Percentiles rank a stretch among this genome's conserved stretches.
These are phyloP conservation scores for Cicer chorassanicum DNA, from an alignment of 306 rosid genomes.

Conservation along the genomic window DNA sequence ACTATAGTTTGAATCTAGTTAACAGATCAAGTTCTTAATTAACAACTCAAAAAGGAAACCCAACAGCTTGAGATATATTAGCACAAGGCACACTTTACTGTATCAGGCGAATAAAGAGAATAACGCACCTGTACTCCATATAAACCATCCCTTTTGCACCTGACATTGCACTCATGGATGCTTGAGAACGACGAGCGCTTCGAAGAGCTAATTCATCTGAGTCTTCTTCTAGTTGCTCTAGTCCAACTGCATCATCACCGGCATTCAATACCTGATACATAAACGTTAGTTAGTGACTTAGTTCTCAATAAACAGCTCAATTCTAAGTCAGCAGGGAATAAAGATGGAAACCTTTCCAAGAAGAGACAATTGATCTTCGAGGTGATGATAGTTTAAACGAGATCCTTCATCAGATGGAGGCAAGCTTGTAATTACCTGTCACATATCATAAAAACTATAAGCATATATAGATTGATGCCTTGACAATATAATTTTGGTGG, in stretches of 20 bases:
- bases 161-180: constrained; percentile 93
- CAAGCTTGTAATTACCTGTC: constrained; percentile 94
- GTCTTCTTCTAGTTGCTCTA: constrained; percentile 92
- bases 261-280: constrained; percentile 78
- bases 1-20: constrained; percentile 6
- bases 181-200: constrained; percentile 68
- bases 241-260: constrained; percentile 86
- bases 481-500: constrained; percentile 26
- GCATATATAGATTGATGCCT: constrained; percentile 34
- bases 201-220: constrained; percentile 82
- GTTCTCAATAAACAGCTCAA: constrained; percentile 26
- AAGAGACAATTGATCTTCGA: constrained; percentile 84
- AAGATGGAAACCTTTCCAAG: constrained; percentile 73
- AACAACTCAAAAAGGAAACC: constrained; percentile 19
- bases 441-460: constrained; percentile 26
- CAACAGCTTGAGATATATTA: constrained; percentile 28
- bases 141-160: constrained; percentile 93
- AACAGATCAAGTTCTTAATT: constrained; percentile 22
- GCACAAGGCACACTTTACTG: neutral
- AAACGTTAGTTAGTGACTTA: constrained; percentile 43
- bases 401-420: constrained; percentile 86
- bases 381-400: constrained; percentile 71
- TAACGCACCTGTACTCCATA: constrained; percentile 86
- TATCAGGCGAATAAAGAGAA: constrained; percentile 20
- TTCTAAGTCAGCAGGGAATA: constrained; percentile 26